Base-by-base conservation (phyloP, 2,329 filamentous ascomycete species). In the Aspergillus sp. region DNA sequence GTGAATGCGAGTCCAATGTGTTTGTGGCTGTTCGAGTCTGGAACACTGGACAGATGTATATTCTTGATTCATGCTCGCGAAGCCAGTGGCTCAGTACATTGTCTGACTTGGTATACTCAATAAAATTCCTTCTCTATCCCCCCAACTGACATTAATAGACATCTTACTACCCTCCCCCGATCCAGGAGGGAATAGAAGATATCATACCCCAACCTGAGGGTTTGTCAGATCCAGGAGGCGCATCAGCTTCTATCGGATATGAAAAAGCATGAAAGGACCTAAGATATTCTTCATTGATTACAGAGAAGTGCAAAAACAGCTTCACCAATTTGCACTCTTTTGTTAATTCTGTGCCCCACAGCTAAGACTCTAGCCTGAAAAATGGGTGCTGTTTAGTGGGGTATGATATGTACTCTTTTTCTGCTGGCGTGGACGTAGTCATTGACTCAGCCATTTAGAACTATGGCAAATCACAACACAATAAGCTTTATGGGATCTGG, bases 11-110 rank as follows among this genome's bases (percentile, higher is more conserved):
- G 39, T 50, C 52, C 8, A 49, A 54, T 42, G 46, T 54, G 4
- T 32, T 56, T 7, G 9, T 56, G 12, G 48, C 50, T 32, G 9
- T 56, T 50, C 36, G 35, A 29, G 48, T 54, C 29, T 44, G 30
- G 29, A 54, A 54, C 49, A 47, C 49, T 42, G 49, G 53, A 7
- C 52, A 52, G 36, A 46, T 48, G 43, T 54, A 54, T 49, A 46
- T 54, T 38, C 46, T 56, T 35, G 45, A 56, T 46, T 54, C 52
- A 48, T 52, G 42, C 26, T 49, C 46, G 44, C 30, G 6, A 41
- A 44, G 29, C 29, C 7, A 52, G 30, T 52, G 36, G 32, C 19
- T 46, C 19, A 29, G 34, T 33, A 46, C 41, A 46, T 33, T 52
- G 8, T 43, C 50, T 0, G 44, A 46, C 27, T 40, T 48, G 48